Evolutionary conservation across 148 eudicot genomes (phyloP).

Genomic region (Gaultheria prostrata): DNA sequence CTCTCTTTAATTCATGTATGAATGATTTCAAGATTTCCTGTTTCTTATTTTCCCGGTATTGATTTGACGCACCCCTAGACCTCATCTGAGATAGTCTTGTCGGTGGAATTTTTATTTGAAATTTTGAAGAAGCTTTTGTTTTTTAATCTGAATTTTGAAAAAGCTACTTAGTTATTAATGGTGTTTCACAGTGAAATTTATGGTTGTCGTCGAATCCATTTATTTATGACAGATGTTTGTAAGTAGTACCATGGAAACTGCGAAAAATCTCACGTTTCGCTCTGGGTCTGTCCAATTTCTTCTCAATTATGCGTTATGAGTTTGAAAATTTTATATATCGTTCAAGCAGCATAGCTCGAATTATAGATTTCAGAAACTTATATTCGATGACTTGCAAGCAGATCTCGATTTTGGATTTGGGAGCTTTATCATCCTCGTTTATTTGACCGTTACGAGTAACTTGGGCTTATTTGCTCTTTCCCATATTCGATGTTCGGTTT

Average conservation of each 20-base stretch:
- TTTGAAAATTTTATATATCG: neutral
- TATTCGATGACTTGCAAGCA: neutral
- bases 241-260: neutral
- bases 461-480: too few species aligned
- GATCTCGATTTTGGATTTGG: too few species aligned
- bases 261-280: neutral
- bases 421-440: too few species aligned
- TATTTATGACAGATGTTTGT: neutral
- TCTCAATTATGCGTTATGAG: neutral
- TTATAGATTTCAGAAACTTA: neutral
- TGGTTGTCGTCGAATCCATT: neutral
- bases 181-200: neutral
- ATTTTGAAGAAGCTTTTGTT: neutral
- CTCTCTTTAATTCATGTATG: neutral
- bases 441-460: too few species aligned
- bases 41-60: neutral
- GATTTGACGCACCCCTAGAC: neutral
- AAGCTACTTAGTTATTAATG: neutral
- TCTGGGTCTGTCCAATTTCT: neutral
- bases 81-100: neutral
- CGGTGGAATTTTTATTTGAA: neutral
- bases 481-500: too few species aligned
- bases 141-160: neutral
- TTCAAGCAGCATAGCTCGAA: neutral
- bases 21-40: neutral